phyloP scores from a whole-genome alignment of 345 rosid species.

The Erucastrum elatum region DNA sequence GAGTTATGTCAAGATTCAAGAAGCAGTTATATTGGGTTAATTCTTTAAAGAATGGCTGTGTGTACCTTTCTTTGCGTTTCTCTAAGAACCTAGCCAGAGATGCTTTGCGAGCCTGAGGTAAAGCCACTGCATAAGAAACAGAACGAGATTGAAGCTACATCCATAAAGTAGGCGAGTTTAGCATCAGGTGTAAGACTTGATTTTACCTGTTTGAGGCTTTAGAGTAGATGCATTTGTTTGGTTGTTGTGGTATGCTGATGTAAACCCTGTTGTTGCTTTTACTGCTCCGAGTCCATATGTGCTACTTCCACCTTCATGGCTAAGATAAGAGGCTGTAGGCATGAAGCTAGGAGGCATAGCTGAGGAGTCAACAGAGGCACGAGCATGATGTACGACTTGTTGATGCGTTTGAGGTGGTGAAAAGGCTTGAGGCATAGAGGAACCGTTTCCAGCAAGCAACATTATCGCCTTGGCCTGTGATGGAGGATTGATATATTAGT shows the following conservation, averaged over 20 bases:
- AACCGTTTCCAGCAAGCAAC: constrained; percentile 72
- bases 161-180: not conserved
- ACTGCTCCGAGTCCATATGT: constrained; percentile 37
- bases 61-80: constrained; percentile 83
- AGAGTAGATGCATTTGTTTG: constrained; percentile 40
- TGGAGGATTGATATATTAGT: constrained; percentile 23
- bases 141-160: not conserved
- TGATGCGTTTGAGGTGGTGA: constrained; percentile 41
- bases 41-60: not conserved
- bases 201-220: constrained; percentile 54
- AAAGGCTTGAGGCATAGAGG: constrained; percentile 43
- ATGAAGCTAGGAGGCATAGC: constrained; percentile 45
- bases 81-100: constrained; percentile 80
- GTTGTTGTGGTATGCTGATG: constrained; percentile 35
- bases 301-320: constrained; percentile 48
- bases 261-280: constrained; percentile 32
- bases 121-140: constrained; percentile 47
- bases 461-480: constrained; percentile 76
- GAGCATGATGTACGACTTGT: constrained; percentile 43
- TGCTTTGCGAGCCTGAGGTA: constrained; percentile 83
- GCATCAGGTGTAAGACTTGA: not conserved
- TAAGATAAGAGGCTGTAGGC: constrained; percentile 48
- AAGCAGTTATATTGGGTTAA: constrained; percentile 11
- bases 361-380: constrained; percentile 41
- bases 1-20: constrained; percentile 21